Base-by-base conservation (phyloP, 768 basidiomycete species). In the Phylloporus arenicola region DNA sequence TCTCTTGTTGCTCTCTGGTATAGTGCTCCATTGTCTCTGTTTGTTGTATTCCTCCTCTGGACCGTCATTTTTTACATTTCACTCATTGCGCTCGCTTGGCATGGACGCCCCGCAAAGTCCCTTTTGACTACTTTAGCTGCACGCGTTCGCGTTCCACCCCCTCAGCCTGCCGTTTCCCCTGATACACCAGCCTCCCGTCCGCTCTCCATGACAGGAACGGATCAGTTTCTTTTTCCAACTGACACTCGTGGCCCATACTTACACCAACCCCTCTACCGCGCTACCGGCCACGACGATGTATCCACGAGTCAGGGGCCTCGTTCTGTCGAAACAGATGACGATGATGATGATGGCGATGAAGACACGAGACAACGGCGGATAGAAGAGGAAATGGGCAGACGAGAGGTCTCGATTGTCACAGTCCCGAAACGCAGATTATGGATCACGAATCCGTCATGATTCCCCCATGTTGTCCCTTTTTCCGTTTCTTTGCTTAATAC, bases 371-470 rank as follows among this genome's bases (percentile, higher is more conserved):
- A 89, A 64, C 75, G 81, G 52, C 74, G 80, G 57, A 88, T 90
- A 30, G 89, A 91, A 63, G 83, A 85, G 50, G 88, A 91, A 67
- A 87, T 92, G 78, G 81, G 75, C 34, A 75, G 88, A 57, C 78
- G 89, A 43, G 87, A 91, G 56, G 87, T 91, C 27, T 86, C 85
- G n/a, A 88, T 91, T 60, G 79, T 91, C 53, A 75, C 81, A 38
- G 78, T 82, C 12, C 89, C 89, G 17, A 83, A 80, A 63, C 85
- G 87, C 57, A 82, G 78, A 60, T 69, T 92, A 49, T 82, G 81
- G 75, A 77, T 91, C 43, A 76, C 80, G 46, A 92, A 92, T 66
- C 86, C 85, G 13, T 70, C 72, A 61, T 73, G 60, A 67, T 56
- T 45, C 20, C 29, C 19, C 41, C 43, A 27, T 54, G 27, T 41